phyloP scores from a whole-genome alignment of 1,284 basidiomycete species.

The Rhodotorula mucilaginosa region DNA sequence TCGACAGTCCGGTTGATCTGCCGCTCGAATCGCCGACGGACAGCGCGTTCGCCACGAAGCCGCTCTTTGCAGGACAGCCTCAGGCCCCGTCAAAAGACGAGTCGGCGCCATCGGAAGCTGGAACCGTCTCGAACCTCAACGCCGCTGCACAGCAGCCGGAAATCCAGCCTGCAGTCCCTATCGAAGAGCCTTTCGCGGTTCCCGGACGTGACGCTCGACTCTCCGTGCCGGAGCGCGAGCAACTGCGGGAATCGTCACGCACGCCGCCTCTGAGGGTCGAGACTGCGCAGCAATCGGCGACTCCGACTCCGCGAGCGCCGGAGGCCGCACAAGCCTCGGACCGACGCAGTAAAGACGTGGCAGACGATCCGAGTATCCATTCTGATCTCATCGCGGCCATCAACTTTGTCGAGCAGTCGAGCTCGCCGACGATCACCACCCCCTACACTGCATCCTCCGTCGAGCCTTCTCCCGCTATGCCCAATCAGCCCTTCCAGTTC shows the following conservation, averaged over 20 bases:
- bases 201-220: background rate
- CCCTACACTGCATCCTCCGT: slow-evolving; percentile 15
- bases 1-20: slow-evolving; percentile 23
- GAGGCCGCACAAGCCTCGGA: background rate
- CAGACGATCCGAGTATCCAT: slow-evolving; percentile 31
- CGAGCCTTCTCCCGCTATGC: slow-evolving; percentile 20
- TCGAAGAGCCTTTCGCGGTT: background rate
- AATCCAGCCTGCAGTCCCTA: too few relatives aligned
- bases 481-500: slow-evolving; percentile 11
- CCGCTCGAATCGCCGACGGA: slow-evolving; percentile 4
- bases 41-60: slow-evolving; percentile 10
- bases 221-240: background rate
- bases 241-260: background rate
- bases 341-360: background rate
- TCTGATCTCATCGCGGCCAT: slow-evolving; percentile 36
- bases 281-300: background rate
- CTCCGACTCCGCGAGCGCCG: background rate
- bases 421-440: slow-evolving; percentile 17
- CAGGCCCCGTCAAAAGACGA: background rate
- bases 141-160: too few relatives aligned
- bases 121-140: too few relatives aligned
- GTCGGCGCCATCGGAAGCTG: too few relatives aligned
- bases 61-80: slow-evolving; percentile 14
- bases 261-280: background rate
- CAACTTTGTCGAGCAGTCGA: slow-evolving; percentile 33